Base-by-base conservation (phyloP, 192 early-diverging fungal species). In the Thamnidium elegans region DNA sequence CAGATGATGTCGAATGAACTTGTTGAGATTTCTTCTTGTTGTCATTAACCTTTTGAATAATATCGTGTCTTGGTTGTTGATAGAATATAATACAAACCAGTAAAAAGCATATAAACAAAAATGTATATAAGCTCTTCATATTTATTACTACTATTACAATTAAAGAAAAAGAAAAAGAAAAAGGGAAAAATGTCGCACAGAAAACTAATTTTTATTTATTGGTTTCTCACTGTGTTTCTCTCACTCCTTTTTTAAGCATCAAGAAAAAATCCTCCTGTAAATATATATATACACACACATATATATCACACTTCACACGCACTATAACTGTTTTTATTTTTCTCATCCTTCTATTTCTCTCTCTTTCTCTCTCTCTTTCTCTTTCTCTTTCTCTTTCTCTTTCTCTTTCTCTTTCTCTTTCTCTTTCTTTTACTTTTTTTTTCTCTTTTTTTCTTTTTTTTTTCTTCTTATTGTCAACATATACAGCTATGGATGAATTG, bases 401-500 rank as follows among this genome's bases (percentile, higher is more conserved):
- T 4, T 23, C 30, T 34, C 3, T 58, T 42, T 1, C 47, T 30
- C 32, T n/a, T 50, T 36, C 42, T 20, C 45, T 9, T 59, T 43
- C 3, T 45, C 15, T 14, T 11, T 50, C 26, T 44, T 23, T 30
- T 58, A 8, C 21, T 43, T 21, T 58, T n/a, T 23, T 21, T 17
- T 45, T 19, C 20, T 11, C 20, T 21, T 6, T 26, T 26, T 71
- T 42, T 39, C n/a, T 34, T 23, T 48, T 50, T 46, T 42, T 34
- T 19, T 30, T 21, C 13, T 34, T 51, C 11, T n/a, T n/a, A n/a
- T n/a, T n/a, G 52, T 21, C 15, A 44, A 21, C 58, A 50, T n/a
- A n/a, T n/a, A n/a, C n/a, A 15, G 66, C 43, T 8, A 73, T 75
- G 7, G 69, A 78, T 23, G 79, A 77, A 34, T 79, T 76, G 42